Conservation (phyloP, 139 green algal species). For the Haematococcus lacustris region DNA sequence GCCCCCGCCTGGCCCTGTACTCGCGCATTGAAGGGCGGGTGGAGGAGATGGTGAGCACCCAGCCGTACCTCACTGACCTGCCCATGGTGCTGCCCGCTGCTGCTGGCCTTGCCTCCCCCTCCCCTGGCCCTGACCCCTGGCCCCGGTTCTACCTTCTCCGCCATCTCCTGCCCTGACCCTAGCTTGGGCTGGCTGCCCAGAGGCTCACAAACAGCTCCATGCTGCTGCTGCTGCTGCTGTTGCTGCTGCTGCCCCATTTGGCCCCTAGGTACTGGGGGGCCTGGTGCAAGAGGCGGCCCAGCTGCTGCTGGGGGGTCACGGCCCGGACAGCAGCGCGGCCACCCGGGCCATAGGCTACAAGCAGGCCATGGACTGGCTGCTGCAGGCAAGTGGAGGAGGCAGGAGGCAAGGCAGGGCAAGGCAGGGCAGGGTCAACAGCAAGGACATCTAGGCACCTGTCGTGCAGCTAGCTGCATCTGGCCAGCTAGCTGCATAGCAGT, state of each 20-base stretch:
- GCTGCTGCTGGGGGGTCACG: conserved; percentile 35
- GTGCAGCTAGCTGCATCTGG: no score
- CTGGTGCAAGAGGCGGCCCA: conserved; percentile 47
- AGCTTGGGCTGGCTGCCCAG: neutral
- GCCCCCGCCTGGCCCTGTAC: conserved; percentile 63
- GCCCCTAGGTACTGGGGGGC: conserved; percentile 18
- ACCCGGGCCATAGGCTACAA: conserved; percentile 65
- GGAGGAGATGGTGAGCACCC: conserved; percentile 72
- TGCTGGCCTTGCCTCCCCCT: neutral
- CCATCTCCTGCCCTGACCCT: neutral
- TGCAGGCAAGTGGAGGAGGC: conserved; percentile 15
- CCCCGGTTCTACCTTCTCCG: neutral
- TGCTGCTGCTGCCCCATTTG: no score
- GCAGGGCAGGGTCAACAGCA: no score
- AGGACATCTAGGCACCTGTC: no score
- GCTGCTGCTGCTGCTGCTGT: neutral
- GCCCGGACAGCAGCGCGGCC: conserved; percentile 31
- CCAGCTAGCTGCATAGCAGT: no score
- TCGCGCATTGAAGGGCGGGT: conserved; percentile 61
- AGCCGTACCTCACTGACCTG: neutral
- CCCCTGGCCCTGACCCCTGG: neutral
- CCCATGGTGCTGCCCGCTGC: neutral
- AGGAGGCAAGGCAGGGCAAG: no score
- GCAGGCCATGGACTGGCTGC: conserved; percentile 37
- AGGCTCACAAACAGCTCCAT: neutral